phyloP scores from a whole-genome alignment of 257 asterid species.

The Coffea canephora region DNA sequence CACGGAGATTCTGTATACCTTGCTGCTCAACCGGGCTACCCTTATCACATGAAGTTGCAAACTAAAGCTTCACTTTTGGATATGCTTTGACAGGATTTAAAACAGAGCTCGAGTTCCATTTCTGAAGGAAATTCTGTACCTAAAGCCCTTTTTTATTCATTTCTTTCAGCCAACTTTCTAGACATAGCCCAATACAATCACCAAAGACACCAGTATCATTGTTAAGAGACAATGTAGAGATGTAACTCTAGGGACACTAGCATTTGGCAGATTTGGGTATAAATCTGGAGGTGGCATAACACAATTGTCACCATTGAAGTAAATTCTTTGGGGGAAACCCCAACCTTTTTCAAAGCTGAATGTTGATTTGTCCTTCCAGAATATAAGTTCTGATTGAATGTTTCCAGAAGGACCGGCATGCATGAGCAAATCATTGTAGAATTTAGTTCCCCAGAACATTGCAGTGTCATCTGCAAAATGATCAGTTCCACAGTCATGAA shows the following conservation, averaged over 20 bases:
- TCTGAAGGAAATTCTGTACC: neutral
- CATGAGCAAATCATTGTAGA: constrained; percentile 67
- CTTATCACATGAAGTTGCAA: neutral
- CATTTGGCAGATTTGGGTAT: constrained; percentile 74
- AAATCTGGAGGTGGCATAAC: constrained; percentile 87
- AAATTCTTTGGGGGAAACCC: constrained; percentile 81
- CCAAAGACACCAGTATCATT: constrained; percentile 15
- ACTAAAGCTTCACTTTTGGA: neutral
- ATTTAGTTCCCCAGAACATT: constrained; percentile 75
- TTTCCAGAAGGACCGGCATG: constrained; percentile 78
- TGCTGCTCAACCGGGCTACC: neutral
- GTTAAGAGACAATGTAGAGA: constrained; percentile 36
- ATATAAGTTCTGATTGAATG: constrained; percentile 82
- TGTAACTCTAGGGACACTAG: constrained; percentile 35
- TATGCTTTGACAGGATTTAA: neutral
- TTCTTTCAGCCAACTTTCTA: constrained; percentile 6
- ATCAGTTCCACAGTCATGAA: neutral
- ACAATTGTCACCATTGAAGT: constrained; percentile 87
- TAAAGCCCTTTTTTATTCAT: neutral
- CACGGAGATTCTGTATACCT: neutral
- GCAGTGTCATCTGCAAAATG: constrained; percentile 70
- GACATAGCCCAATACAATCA: constrained; percentile 20
- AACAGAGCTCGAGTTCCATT: neutral
- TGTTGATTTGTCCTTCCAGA: constrained; percentile 61
- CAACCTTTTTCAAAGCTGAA: constrained; percentile 80